Conservation (phyloP, 129 eudicot genomes). For the Flaveria brownii region DNA sequence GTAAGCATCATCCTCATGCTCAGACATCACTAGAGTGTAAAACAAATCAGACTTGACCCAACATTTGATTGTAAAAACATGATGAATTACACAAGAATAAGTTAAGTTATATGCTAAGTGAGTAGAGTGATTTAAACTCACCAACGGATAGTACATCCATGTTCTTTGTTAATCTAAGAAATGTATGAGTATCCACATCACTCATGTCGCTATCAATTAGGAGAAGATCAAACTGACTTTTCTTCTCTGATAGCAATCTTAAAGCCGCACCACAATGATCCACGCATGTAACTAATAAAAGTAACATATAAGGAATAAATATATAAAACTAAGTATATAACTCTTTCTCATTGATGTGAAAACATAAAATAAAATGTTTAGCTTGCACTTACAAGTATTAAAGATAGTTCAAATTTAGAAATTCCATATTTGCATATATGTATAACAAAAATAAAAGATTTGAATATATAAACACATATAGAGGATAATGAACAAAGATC, state of each 20-base stretch:
- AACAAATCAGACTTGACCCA: neutral
- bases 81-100: neutral
- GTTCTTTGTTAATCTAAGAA: slow-evolving; percentile 27
- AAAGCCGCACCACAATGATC: slow-evolving; percentile 32
- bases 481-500: neutral
- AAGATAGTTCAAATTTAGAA: neutral
- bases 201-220: slow-evolving; percentile 26
- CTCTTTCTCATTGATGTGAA: neutral
- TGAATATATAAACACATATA: neutral
- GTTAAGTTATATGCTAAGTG: neutral
- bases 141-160: slow-evolving; percentile 30
- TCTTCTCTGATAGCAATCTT: slow-evolving; percentile 24
- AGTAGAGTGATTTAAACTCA: slow-evolving; percentile 15
- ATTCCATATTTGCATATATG: neutral
- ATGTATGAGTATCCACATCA: slow-evolving; percentile 27
- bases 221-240: slow-evolving; percentile 27
- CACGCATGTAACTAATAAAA: slow-evolving; percentile 31
- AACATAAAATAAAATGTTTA: too few species aligned
- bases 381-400: neutral
- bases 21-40: slow-evolving; percentile 36
- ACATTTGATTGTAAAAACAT: neutral
- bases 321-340: neutral
- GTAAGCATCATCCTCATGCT: slow-evolving; percentile 30
- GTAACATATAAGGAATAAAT: neutral
- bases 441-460: neutral